These are phyloP conservation scores for Mycena sp. DNA, from an alignment of 1,284 basidiomycete species.

Conservation along the genomic window DNA sequence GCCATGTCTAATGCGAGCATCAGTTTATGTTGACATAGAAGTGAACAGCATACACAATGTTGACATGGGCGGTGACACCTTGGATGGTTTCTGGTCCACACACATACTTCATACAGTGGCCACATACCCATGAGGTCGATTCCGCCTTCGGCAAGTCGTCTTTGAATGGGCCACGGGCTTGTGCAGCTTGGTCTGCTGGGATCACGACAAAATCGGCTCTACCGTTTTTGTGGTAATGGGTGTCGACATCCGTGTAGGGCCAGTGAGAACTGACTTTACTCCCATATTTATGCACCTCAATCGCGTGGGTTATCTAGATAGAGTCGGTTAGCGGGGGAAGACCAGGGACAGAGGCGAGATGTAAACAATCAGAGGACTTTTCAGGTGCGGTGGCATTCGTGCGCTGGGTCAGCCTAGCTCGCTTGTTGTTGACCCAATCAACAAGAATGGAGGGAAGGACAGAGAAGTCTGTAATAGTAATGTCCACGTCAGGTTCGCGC, in stretches of 20 bases:
- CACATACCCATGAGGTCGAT: conserved; percentile 6
- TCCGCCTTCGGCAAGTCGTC: background rate
- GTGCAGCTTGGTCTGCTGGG: background rate
- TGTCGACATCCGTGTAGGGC: background rate
- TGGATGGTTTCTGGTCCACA: background rate
- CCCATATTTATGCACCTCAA: background rate
- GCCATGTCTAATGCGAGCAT: background rate
- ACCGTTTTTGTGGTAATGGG: background rate
- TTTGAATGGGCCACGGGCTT: background rate
- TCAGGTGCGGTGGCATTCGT: background rate
- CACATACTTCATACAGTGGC: background rate
- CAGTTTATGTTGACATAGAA: background rate
- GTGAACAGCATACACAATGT: background rate
- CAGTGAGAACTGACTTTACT: background rate
- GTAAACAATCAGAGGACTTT: background rate
- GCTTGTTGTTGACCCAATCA: background rate
- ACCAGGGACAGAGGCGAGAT: background rate
- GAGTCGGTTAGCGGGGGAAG: background rate
- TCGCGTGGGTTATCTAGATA: conserved; percentile 1
- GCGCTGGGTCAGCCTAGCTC: background rate
- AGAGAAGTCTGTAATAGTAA: background rate
- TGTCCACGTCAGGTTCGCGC: background rate
- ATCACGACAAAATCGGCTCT: background rate
- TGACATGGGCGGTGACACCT: background rate
- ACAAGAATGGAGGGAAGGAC: background rate